A percentile compares a stretch with the other conserved stretches of the same genome.
Evolutionary conservation across 2,329 filamentous ascomycete species (phyloP).

Genomic region (Cordyceps pruinosa): DNA sequence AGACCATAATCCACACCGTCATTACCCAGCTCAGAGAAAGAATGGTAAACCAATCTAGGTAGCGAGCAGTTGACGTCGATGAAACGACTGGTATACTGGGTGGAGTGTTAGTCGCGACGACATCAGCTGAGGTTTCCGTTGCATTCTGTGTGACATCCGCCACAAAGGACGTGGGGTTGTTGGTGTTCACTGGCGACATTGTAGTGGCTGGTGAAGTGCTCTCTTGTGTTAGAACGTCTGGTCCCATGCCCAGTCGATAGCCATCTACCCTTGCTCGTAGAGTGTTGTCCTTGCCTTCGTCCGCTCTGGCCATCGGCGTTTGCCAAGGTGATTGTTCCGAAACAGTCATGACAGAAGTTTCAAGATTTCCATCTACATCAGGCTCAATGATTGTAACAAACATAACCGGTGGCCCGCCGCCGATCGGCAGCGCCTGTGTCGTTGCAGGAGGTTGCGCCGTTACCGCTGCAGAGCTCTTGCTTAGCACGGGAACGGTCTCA

Average conservation of each 20-base stretch:
- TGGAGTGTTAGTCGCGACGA: neutral
- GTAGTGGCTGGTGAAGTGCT: neutral
- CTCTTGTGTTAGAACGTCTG: neutral
- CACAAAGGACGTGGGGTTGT: neutral
- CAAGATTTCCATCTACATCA: slow-evolving; percentile 15
- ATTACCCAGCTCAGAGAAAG: neutral
- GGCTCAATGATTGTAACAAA: slow-evolving; percentile 22
- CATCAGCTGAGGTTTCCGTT: neutral
- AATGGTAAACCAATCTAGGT: neutral
- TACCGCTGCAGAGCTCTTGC: neutral
- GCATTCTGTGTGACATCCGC: neutral
- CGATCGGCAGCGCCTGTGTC: neutral
- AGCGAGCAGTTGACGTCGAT: neutral
- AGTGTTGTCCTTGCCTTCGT: neutral
- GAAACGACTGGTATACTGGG: neutral
- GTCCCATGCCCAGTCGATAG: neutral
- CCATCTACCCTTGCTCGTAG: slow-evolving; percentile 5
- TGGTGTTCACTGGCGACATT: neutral
- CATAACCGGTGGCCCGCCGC: slow-evolving; percentile 8
- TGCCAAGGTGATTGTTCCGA: slow-evolving; percentile 14
- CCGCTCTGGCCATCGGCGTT: neutral
- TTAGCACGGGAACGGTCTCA: neutral
- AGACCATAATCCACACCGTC: neutral
- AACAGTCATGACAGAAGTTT: slow-evolving; percentile 17
- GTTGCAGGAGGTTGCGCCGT: neutral